A percentile compares a stretch with the other conserved stretches of the same genome.
These are phyloP conservation scores for Solanum pinnatisectum DNA, from an alignment of 257 asterid genomes.

Conservation along the genomic window DNA sequence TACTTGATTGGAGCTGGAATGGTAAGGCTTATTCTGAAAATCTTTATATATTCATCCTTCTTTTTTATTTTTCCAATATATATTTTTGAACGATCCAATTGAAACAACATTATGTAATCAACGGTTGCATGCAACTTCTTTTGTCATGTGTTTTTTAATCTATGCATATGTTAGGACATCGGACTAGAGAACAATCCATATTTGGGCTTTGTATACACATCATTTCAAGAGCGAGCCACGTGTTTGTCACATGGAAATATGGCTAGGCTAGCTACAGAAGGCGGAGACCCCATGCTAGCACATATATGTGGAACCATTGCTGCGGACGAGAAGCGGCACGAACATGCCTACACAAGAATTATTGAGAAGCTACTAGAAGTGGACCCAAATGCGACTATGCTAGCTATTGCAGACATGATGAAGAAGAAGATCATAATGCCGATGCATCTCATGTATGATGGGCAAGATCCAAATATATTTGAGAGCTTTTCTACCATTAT, in stretches of 20 bases:
- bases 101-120: no score
- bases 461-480: conserved; percentile 12
- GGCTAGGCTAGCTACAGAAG: conserved; percentile 18
- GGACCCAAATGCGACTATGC: conserved; percentile 14
- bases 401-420: conserved; percentile 31
- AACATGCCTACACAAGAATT: conserved; percentile 6
- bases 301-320: conserved; percentile 25
- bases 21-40: no score
- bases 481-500: conserved; percentile 11
- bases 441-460: conserved; percentile 23
- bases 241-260: conserved; percentile 10
- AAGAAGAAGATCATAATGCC: conserved; percentile 29
- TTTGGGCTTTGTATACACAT: no score
- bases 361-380: conserved; percentile 20
- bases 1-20: no score
- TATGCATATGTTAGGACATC: no score
- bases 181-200: no score
- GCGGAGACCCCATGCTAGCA: conserved; percentile 24
- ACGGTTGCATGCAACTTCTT: no score
- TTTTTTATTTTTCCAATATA: no score
- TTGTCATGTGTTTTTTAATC: no score
- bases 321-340: conserved; percentile 3
- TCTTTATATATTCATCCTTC: no score
- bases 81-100: no score
- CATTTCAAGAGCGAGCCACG: background rate